Percentiles rank a stretch among this genome's conserved stretches.
These are phyloP conservation scores for Pleodorina starrii DNA, from an alignment of 139 green algal species.

Conservation along the genomic window DNA sequence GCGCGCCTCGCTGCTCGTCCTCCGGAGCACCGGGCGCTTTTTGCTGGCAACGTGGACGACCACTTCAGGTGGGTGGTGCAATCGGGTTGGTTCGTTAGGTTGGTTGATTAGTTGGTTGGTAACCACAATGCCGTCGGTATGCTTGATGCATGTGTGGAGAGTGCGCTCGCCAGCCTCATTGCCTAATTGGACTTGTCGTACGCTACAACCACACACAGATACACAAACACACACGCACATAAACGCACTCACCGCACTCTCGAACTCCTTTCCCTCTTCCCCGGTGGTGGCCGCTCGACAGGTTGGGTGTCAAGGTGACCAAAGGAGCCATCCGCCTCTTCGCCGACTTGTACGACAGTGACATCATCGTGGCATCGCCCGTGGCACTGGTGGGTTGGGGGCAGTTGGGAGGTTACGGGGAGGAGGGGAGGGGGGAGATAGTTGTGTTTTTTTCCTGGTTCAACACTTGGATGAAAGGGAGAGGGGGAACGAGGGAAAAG, in stretches of 20 bases:
- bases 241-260: not conserved
- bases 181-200: too few relatives aligned
- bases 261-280: not conserved
- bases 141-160: too few relatives aligned
- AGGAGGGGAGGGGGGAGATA: too few relatives aligned
- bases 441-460: too few relatives aligned
- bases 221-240: not conserved
- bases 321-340: constrained; percentile 84
- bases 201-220: not conserved
- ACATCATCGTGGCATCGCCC: constrained; percentile 96
- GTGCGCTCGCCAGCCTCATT: too few relatives aligned
- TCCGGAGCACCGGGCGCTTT: constrained; percentile 86
- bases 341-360: constrained; percentile 85
- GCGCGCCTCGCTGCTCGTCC: constrained; percentile 74
- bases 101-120: too few relatives aligned
- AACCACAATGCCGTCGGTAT: too few relatives aligned
- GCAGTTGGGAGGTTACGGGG: not conserved
- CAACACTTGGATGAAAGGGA: too few relatives aligned
- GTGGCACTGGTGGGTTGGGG: constrained; percentile 77
- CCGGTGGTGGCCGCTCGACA: not conserved
- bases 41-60: constrained; percentile 95
- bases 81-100: too few relatives aligned
- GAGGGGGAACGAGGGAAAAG: too few relatives aligned
- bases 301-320: constrained; percentile 95
- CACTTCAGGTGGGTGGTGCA: constrained; percentile 90